Base-by-base conservation (phyloP, 1,139 yeast genomes). In the Yamadazyma epiphylla region DNA sequence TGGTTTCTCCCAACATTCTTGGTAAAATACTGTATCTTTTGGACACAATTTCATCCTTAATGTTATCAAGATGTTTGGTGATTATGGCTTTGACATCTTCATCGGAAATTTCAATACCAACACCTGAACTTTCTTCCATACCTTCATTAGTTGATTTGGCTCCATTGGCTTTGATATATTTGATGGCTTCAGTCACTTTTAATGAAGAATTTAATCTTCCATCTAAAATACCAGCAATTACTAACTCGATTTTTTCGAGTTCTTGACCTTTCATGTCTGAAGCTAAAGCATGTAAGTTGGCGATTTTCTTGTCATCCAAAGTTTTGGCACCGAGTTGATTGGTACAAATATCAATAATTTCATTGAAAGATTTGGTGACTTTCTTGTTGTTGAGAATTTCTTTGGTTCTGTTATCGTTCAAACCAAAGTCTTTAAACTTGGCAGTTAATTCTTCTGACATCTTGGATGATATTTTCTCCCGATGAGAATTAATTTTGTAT, bases 381-480 rank as follows among this genome's bases (percentile, higher is more conserved):
- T 88, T 88, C 53, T 81, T 80, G 64, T 91, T 91, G 57, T 86
- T 89, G 37, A 77, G 56, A 34, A 87, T 79, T 52, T 91, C 97
- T 29, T 73, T 70, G 32, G 80, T 60, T 53, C 81, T 80, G 44
- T 78, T 70, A 15, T 82, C 94, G 43, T 72, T 76, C 43, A 86
- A 74, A 12, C 95, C 95, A 37, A 84, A 64, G 29, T 64, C 58
- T 40, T 68, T 60, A 46, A 87, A 81, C 30, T 69, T 64, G 21
- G 45, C 39, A n/a, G 53, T 48, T 28, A 66, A 46, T 32, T 64
- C 70, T 28, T 51, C 58, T 12, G 43, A 28, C 22, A 23, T 28
- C n/a, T n/a, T n/a, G n/a, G n/a, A n/a, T n/a, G n/a, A n/a, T n/a
- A n/a, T n/a, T n/a, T n/a, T n/a, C n/a, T n/a, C n/a, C n/a, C n/a